Base-by-base conservation (phyloP, 495 filamentous ascomycete genomes). In the Aspergillus bertholletiae region DNA sequence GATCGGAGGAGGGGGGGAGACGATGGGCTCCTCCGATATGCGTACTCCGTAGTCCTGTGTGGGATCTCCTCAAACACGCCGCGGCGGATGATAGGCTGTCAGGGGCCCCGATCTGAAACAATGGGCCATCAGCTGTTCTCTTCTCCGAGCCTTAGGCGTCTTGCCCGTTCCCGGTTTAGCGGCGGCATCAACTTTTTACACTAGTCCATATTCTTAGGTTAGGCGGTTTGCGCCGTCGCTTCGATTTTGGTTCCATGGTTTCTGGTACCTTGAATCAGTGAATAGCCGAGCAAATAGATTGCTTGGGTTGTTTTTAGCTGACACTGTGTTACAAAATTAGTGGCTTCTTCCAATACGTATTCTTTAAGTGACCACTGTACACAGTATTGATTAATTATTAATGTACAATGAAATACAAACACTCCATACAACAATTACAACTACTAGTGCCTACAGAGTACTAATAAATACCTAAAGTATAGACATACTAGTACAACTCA, bases 1-100 rank as follows among this genome's bases (percentile, higher is more conserved):
- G 52, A 54, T 54, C 52, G 43, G 44, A 43, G 18, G 39, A n/a
- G 34, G n/a, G 27, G 20, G 24, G 40, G 51, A 30, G 32, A 48
- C 43, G 44, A 53, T 53, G 51, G 51, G 40, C 50, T 44, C 50
- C n/a, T 53, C 50, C 50, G 49, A 26, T 23, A 41, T 51, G 48
- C 48, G 48, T 44, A 40, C 34, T 37, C 4, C 26, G 8, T n/a
- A 28, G 26, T 28, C n/a, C n/a, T 40, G 37, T 30, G 43, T 43
- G 51, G 51, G 43, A 37, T 43, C 32, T 48, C 46, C 52, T 54
- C 43, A 54, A 54, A 54, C 52, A 54, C 52, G 52, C 44, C 52
- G 44, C 52, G 41, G 22, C 51, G 39, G 27, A 20, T 54, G 52
- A 54, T 54, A 43, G 39, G 39, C 46, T 54, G 52, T 48, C 52